Evolutionary conservation across 495 filamentous ascomycete species (phyloP).

Genomic region (Aspergillus olivimuriae): DNA sequence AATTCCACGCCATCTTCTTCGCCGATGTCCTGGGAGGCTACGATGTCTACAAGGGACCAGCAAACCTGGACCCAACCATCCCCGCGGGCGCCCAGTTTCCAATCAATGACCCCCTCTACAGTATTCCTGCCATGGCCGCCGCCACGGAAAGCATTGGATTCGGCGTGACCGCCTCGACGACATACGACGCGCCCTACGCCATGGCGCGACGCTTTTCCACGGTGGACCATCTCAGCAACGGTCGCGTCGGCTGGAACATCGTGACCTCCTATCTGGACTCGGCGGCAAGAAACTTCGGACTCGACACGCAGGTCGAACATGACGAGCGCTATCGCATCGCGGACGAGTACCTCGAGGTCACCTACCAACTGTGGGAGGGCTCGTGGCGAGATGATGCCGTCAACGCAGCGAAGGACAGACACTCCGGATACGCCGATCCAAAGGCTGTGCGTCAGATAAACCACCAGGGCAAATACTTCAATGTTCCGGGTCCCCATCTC

Average conservation of each 20-base stretch:
- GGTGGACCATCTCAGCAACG: slow-evolving; percentile 60
- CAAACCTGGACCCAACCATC: slow-evolving; percentile 51
- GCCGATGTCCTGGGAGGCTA: slow-evolving; percentile 51
- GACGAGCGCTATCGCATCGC: slow-evolving; percentile 63
- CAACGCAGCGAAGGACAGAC: slow-evolving; percentile 27
- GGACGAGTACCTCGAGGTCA: slow-evolving; percentile 61
- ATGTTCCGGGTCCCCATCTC: slow-evolving; percentile 59
- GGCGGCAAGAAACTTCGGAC: slow-evolving; percentile 56
- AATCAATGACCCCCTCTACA: slow-evolving; percentile 48
- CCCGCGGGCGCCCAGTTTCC: slow-evolving; percentile 61
- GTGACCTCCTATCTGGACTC: slow-evolving; percentile 62
- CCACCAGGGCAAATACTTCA: slow-evolving; percentile 60
- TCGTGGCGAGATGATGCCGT: slow-evolving; percentile 65
- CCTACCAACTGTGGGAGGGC: slow-evolving; percentile 63
- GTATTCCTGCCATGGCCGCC: slow-evolving; percentile 38
- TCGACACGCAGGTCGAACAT: slow-evolving; percentile 53
- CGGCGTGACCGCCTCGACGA: slow-evolving; percentile 61
- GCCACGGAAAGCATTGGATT: slow-evolving; percentile 58
- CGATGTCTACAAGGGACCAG: slow-evolving; percentile 57
- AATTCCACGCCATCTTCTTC: slow-evolving; percentile 53
- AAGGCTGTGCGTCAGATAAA: slow-evolving; percentile 54
- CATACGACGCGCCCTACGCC: slow-evolving; percentile 63
- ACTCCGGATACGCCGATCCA: slow-evolving; percentile 49
- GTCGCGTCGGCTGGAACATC: slow-evolving; percentile 61
- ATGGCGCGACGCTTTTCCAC: slow-evolving; percentile 61